Evolutionary conservation across 1,284 basidiomycete genomes (phyloP).

Genomic region (Meira miltonrushii): DNA sequence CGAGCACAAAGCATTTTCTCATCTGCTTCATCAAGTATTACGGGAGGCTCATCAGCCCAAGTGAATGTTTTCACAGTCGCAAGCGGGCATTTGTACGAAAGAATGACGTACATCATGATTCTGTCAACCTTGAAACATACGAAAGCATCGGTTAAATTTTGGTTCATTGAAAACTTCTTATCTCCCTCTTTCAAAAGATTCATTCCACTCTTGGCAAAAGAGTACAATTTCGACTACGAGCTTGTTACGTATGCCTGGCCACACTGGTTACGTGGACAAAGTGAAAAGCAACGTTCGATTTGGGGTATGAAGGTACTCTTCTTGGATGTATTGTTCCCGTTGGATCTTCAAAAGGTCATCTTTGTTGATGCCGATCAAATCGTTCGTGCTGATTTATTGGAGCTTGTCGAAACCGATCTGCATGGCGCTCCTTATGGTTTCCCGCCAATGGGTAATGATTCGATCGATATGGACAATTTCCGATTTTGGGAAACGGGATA

Average conservation of each 20-base stretch:
- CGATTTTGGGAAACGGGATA: slow-evolving; percentile 88
- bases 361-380: slow-evolving; percentile 88
- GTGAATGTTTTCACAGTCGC: slow-evolving; percentile 99
- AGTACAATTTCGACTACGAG: slow-evolving; percentile 91
- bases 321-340: slow-evolving; percentile 94
- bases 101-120: slow-evolving; percentile 97
- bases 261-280: slow-evolving; percentile 89
- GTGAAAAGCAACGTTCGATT: slow-evolving; percentile 94
- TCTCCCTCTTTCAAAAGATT: slow-evolving; percentile 96
- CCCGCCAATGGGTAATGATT: slow-evolving; percentile 94
- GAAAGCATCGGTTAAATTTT: slow-evolving; percentile 89
- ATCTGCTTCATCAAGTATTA: not conserved
- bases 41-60: not conserved
- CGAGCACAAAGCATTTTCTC: not conserved
- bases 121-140: slow-evolving; percentile 90
- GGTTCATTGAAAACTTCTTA: slow-evolving; percentile 99
- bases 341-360: slow-evolving; percentile 95
- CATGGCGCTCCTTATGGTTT: slow-evolving; percentile 66
- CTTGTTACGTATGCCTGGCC: slow-evolving; percentile 99
- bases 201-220: slow-evolving; percentile 80
- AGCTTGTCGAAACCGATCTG: slow-evolving; percentile 83
- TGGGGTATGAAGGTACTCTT: slow-evolving; percentile 99
- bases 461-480: slow-evolving; percentile 87
- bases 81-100: slow-evolving; percentile 90
- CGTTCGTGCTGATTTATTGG: slow-evolving; percentile 87